A percentile compares a stretch with the other conserved stretches of the same genome.
Conservation (phyloP, 2,329 filamentous ascomycete genomes). For the Verticillium longisporum region DNA sequence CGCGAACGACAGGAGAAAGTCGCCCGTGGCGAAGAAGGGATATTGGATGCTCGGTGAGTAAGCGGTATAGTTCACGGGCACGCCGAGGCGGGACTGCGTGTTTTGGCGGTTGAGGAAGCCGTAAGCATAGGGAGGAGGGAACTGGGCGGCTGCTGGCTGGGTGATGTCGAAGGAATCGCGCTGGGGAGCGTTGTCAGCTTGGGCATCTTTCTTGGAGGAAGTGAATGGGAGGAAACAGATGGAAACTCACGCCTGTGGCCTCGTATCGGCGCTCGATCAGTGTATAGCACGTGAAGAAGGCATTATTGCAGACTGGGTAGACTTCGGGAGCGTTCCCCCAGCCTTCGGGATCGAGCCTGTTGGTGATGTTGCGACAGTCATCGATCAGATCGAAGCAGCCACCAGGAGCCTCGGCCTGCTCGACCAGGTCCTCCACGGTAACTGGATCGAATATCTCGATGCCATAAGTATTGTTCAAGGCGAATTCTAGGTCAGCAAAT, state of each 20-base stretch:
- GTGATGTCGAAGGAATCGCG: constrained; percentile 46
- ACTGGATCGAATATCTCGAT: neutral
- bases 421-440: neutral
- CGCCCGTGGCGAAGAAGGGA: constrained; percentile 28
- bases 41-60: constrained; percentile 25
- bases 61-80: constrained; percentile 45
- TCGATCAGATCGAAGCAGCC: constrained; percentile 6
- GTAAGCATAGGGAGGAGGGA: constrained; percentile 29
- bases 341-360: constrained; percentile 35
- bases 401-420: constrained; percentile 1
- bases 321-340: constrained; percentile 1
- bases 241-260: neutral
- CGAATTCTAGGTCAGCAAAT: neutral
- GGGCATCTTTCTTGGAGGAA: neutral
- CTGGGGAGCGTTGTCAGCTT: neutral
- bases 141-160: constrained; percentile 4
- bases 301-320: neutral
- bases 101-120: constrained; percentile 46
- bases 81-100: constrained; percentile 46
- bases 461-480: constrained; percentile 9
- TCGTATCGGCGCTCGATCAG: neutral
- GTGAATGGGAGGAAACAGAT: too few relatives aligned
- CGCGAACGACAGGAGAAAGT: constrained; percentile 9
- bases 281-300: constrained; percentile 3
- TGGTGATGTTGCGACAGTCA: constrained; percentile 11